Evolutionary conservation across 352 stramenopile genomes (phyloP).

Genomic region (Globisporangium alternatum): DNA sequence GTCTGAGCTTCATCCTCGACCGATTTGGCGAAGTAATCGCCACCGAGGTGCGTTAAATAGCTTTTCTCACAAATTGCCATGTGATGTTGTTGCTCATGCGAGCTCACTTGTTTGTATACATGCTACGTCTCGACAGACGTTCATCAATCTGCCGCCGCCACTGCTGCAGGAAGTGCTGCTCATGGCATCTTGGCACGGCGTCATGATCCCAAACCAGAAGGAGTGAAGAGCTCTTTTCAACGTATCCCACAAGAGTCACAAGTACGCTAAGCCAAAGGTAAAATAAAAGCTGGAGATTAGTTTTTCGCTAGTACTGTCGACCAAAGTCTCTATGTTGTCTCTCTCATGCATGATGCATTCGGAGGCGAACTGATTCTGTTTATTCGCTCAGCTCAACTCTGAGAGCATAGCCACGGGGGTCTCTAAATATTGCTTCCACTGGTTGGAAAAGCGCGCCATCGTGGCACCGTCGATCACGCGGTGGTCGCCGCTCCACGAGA

Average conservation of each 20-base stretch:
- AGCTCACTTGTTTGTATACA: not conserved
- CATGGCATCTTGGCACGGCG: constrained; percentile 57
- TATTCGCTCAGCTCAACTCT: constrained; percentile 70
- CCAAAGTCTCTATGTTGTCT: not conserved
- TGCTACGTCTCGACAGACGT: constrained; percentile 29
- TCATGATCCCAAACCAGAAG: constrained; percentile 64
- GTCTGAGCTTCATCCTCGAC: constrained; percentile 78
- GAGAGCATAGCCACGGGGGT: constrained; percentile 91
- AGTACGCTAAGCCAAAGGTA: not conserved
- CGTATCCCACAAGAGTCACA: not conserved
- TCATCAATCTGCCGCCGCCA: constrained; percentile 52
- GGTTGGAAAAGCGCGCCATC: constrained; percentile 97
- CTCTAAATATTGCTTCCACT: constrained; percentile 96
- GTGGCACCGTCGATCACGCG: constrained; percentile 97
- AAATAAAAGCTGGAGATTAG: not conserved
- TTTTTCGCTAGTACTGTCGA: not conserved
- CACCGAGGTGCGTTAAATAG: constrained; percentile 37
- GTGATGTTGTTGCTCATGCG: not conserved
- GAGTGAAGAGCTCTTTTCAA: not conserved
- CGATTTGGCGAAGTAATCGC: constrained; percentile 76
- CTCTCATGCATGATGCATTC: not conserved
- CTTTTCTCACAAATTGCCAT: not conserved
- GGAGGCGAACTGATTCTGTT: not conserved
- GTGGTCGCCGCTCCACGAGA: constrained; percentile 98
- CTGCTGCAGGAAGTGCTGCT: constrained; percentile 76